These are phyloP conservation scores for Lasiodiplodia citricola DNA, from an alignment of 2,329 filamentous ascomycete genomes.

Conservation along the genomic window DNA sequence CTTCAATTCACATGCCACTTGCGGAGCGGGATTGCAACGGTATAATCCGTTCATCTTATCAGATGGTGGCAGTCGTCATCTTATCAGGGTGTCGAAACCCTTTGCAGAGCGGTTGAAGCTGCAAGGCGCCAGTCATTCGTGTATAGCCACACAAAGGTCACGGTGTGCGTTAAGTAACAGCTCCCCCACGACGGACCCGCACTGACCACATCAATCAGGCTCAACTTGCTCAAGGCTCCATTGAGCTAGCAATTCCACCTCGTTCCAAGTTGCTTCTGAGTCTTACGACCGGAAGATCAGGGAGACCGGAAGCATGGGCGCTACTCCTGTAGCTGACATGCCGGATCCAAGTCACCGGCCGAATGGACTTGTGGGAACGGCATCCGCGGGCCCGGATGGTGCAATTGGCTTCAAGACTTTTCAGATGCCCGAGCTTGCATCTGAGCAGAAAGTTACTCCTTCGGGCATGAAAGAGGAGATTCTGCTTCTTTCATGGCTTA, in stretches of 20 bases:
- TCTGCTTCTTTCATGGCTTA: conserved; percentile 20
- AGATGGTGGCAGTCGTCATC: neutral
- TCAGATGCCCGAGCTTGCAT: neutral
- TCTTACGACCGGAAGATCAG: neutral
- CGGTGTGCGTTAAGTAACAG: neutral
- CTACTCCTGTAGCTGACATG: neutral
- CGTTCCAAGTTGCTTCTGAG: neutral
- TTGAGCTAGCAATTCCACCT: neutral
- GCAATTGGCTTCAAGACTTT: neutral
- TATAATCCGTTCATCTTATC: neutral
- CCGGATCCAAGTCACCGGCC: neutral
- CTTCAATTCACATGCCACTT: neutral
- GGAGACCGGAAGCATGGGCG: neutral
- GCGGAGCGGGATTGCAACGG: neutral
- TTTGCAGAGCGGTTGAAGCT: neutral
- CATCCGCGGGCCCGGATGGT: neutral
- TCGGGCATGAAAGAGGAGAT: conserved; percentile 13
- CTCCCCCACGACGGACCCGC: neutral
- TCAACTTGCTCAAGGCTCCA: neutral
- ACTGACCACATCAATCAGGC: neutral
- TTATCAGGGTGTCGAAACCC: neutral
- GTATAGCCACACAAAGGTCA: neutral
- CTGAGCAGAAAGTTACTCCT: neutral
- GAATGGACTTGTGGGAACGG: neutral
- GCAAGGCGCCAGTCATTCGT: neutral